These are phyloP conservation scores for Pulveroboletus sp. DNA, from an alignment of 768 basidiomycete species.

Conservation along the genomic window DNA sequence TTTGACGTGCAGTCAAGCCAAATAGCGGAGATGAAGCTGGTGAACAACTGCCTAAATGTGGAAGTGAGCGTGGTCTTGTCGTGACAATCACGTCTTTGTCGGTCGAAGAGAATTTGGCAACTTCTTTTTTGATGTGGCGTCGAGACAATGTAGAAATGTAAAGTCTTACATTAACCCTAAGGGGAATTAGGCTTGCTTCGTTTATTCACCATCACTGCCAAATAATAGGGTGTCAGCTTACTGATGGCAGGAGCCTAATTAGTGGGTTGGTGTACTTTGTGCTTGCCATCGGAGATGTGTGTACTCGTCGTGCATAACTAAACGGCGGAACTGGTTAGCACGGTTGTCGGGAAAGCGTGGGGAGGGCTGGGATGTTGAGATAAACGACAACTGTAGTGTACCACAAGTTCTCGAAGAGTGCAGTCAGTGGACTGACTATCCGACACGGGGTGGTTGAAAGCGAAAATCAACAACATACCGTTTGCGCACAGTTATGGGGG, in stretches of 20 bases:
- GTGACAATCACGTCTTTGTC: too few relatives aligned
- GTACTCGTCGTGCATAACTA: not conserved
- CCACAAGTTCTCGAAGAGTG: too few relatives aligned
- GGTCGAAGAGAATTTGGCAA: too few relatives aligned
- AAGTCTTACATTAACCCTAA: not conserved
- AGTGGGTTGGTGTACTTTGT: not conserved
- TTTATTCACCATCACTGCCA: not conserved
- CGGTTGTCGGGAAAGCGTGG: too few relatives aligned
- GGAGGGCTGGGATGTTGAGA: too few relatives aligned
- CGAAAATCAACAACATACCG: too few relatives aligned
- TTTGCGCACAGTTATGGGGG: too few relatives aligned
- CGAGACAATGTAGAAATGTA: not conserved
- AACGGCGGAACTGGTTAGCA: not conserved
- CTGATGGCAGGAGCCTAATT: not conserved
- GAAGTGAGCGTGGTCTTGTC: too few relatives aligned
- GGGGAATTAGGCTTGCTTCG: not conserved
- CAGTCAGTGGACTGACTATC: too few relatives aligned
- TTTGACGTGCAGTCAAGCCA: not conserved
- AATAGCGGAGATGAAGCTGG: conserved; percentile 4
- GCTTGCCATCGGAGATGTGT: not conserved
- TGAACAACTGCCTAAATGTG: not conserved
- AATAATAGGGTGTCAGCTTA: not conserved
- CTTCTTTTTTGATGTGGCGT: too few relatives aligned
- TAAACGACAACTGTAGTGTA: too few relatives aligned
- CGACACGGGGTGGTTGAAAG: too few relatives aligned